Percentiles rank a stretch among this genome's conserved stretches.
Evolutionary conservation across 345 rosid species (phyloP).

Genomic region (Geranium rotundifolium): DNA sequence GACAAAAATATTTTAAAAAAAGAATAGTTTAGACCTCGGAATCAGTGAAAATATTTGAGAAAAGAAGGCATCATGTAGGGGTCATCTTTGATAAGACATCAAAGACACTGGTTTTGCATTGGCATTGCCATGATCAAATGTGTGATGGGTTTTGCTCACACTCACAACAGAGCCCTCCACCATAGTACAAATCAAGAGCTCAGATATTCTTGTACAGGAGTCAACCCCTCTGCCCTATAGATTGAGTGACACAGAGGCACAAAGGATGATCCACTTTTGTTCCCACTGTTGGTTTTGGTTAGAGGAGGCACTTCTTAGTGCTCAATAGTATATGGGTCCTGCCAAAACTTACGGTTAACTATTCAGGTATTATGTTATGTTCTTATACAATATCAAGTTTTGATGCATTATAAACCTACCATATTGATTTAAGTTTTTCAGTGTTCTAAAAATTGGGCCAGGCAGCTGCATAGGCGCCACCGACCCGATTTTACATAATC

Average conservation of each 20-base stretch:
- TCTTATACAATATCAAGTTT: no score
- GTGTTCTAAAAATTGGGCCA: no score
- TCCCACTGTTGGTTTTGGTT: background rate
- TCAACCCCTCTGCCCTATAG: background rate
- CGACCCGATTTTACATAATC: no score
- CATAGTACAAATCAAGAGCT: background rate
- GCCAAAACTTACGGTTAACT: no score
- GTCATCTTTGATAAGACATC: background rate
- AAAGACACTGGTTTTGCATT: background rate
- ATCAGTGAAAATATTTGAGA: background rate
- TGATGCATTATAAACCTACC: no score
- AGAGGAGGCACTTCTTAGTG: background rate
- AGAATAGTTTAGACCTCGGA: background rate
- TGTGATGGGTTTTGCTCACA: no score
- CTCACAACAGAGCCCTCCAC: background rate
- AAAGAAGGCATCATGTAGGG: background rate
- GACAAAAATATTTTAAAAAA: no score
- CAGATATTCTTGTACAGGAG: background rate
- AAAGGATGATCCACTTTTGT: background rate
- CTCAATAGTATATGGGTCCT: background rate
- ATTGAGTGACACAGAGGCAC: background rate
- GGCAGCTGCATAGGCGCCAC: no score
- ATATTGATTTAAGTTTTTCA: no score
- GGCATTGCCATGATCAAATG: no score
- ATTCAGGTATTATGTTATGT: background rate